A percentile compares a stretch with the other conserved stretches of the same genome.
phyloP scores from a whole-genome alignment of 2,329 filamentous ascomycete genomes.

The Xylariales sp. region DNA sequence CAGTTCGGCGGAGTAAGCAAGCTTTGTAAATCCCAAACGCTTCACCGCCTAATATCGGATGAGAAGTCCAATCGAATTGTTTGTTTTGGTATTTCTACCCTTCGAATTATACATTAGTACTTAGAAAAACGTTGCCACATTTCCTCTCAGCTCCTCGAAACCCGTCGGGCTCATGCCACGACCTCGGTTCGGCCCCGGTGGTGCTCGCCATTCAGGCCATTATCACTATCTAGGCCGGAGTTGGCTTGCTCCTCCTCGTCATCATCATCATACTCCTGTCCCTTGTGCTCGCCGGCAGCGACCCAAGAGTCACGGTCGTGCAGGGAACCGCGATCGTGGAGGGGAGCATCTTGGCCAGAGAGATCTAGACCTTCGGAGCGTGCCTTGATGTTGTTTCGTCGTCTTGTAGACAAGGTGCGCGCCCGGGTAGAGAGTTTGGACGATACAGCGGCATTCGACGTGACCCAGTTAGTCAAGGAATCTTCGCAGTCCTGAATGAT shows the following conservation, averaged over 20 bases:
- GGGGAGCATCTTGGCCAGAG: slow-evolving; percentile 72
- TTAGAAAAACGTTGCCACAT: not conserved
- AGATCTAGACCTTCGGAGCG: slow-evolving; percentile 73
- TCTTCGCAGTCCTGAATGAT: slow-evolving; percentile 99
- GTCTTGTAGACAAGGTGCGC: slow-evolving; percentile 81
- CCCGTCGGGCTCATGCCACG: slow-evolving; percentile 31
- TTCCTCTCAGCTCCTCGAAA: not conserved
- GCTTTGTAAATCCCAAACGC: no score
- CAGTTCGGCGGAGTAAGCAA: no score
- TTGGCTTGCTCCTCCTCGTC: slow-evolving; percentile 58
- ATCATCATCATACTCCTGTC: slow-evolving; percentile 52
- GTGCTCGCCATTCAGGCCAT: slow-evolving; percentile 50
- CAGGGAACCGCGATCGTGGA: slow-evolving; percentile 68
- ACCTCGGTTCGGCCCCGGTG: slow-evolving; percentile 53
- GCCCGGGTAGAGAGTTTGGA: slow-evolving; percentile 84
- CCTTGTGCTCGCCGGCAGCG: slow-evolving; percentile 61
- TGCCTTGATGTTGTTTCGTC: slow-evolving; percentile 65
- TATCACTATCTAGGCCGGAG: slow-evolving; percentile 48
- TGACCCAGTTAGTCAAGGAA: slow-evolving; percentile 93
- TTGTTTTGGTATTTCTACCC: not conserved
- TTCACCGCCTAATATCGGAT: no score
- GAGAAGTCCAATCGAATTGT: not conserved
- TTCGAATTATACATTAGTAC: slow-evolving; percentile 8
- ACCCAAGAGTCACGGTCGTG: slow-evolving; percentile 83
- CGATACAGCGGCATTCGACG: slow-evolving; percentile 80